These are phyloP conservation scores for Jacaranda copaia DNA, from an alignment of 257 asterid species.

Conservation along the genomic window DNA sequence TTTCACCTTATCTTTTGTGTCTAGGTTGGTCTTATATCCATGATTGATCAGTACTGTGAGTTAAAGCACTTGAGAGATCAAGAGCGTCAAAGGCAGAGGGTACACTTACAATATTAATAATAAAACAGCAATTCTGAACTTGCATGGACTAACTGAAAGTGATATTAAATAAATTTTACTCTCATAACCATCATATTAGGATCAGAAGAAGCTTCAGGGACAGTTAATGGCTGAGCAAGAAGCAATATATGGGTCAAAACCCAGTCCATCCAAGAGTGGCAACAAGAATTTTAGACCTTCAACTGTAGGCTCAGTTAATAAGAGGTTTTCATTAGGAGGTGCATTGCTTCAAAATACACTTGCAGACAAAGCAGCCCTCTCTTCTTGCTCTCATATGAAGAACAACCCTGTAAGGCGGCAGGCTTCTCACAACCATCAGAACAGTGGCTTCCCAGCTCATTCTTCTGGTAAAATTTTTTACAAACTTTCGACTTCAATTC, in stretches of 20 bases:
- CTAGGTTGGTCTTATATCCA: conserved; percentile 74
- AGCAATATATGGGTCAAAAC: conserved; percentile 81
- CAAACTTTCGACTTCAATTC: neutral
- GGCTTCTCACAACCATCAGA: conserved; percentile 42
- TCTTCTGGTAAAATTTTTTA: conserved; percentile 54
- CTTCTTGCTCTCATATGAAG: conserved; percentile 48
- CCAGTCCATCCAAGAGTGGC: conserved; percentile 74
- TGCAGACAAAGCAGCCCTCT: conserved; percentile 48
- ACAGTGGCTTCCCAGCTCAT: conserved; percentile 36
- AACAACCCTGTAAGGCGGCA: conserved; percentile 50
- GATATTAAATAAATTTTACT: conserved; percentile 16
- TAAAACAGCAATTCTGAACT: conserved; percentile 19
- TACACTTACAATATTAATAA: conserved; percentile 36
- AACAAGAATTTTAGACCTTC: conserved; percentile 62
- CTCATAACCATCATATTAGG: conserved; percentile 47
- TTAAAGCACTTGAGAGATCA: conserved; percentile 75
- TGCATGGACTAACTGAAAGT: neutral
- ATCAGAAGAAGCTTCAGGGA: conserved; percentile 89
- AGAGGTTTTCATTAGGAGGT: conserved; percentile 78
- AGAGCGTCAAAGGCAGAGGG: conserved; percentile 87
- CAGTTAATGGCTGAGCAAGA: conserved; percentile 81
- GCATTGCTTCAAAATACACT: conserved; percentile 63
- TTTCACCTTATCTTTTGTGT: neutral
- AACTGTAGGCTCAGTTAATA: conserved; percentile 50
- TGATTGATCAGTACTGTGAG: conserved; percentile 74